phyloP scores from a whole-genome alignment of 1,284 basidiomycete genomes.

The Puccinia hordei region DNA sequence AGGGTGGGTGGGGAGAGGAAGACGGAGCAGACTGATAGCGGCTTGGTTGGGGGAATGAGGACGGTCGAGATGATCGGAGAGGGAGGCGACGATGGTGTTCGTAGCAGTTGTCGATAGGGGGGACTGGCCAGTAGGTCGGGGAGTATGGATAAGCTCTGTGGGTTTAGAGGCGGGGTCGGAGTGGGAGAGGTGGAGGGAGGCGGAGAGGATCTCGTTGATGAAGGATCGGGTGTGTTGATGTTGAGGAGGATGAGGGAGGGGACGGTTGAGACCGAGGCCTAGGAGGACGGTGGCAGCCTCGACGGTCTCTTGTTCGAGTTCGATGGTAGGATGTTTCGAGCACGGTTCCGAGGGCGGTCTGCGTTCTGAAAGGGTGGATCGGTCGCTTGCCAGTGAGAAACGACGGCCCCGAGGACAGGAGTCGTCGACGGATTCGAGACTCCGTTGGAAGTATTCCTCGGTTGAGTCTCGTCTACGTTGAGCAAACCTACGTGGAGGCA shows the following conservation, averaged over 20 bases:
- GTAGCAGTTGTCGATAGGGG: not conserved
- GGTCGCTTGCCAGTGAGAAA: constrained; percentile 13
- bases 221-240: too few species aligned
- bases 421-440: not conserved
- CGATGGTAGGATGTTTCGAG: not conserved
- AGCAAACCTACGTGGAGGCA: not conserved
- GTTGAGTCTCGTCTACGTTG: not conserved
- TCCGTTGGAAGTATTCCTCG: constrained; percentile 22
- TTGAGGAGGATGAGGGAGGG: not conserved
- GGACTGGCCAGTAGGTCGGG: too few species aligned
- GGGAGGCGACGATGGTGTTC: too few species aligned
- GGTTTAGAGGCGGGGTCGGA: not conserved
- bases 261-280: constrained; percentile 6
- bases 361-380: not conserved
- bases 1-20: not conserved
- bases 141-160: not conserved
- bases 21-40: not conserved
- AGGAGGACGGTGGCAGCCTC: constrained; percentile 34
- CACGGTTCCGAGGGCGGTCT: not conserved
- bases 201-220: not conserved
- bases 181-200: not conserved
- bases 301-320: constrained; percentile 25
- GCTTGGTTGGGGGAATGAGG: not conserved
- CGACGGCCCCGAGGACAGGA: not conserved
- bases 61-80: not conserved